Percentiles rank a stretch among this genome's conserved stretches.
These are phyloP conservation scores for Corynascus novoguineensis DNA, from an alignment of 495 filamentous ascomycete genomes.

Conservation along the genomic window DNA sequence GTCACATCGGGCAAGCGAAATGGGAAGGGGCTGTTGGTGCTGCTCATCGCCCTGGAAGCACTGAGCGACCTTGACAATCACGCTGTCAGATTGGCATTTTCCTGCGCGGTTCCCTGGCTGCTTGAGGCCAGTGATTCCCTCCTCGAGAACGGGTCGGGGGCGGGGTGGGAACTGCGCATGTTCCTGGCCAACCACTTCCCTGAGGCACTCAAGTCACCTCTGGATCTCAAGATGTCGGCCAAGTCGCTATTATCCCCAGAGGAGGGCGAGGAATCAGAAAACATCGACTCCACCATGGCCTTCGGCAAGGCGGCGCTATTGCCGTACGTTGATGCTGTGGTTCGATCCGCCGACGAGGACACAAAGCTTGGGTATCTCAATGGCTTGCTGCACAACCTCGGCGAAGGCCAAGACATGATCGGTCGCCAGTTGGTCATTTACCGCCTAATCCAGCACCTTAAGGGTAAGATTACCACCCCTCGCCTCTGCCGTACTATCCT, in stretches of 20 bases:
- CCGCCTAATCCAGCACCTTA: slow-evolving; percentile 24
- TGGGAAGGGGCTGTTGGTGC: slow-evolving; percentile 12
- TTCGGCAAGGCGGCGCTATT: slow-evolving; percentile 19
- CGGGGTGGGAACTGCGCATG: slow-evolving; percentile 37
- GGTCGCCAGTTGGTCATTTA: slow-evolving; percentile 23
- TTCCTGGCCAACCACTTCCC: slow-evolving; percentile 34
- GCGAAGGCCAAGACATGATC: slow-evolving; percentile 1
- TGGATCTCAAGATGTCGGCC: slow-evolving; percentile 18
- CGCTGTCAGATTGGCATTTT: slow-evolving; percentile 7
- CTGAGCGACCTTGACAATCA: slow-evolving; percentile 13
- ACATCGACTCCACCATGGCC: background rate
- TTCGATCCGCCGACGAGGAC: slow-evolving; percentile 19
- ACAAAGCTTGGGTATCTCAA: slow-evolving; percentile 26
- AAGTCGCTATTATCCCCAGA: background rate
- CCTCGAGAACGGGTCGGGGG: slow-evolving; percentile 22
- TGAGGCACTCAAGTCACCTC: slow-evolving; percentile 13
- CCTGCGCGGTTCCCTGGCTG: slow-evolving; percentile 12
- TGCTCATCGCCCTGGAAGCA: slow-evolving; percentile 22
- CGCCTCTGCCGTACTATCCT: background rate
- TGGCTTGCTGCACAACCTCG: slow-evolving; percentile 15
- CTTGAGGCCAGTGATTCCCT: slow-evolving; percentile 29
- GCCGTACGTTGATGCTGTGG: slow-evolving; percentile 25
- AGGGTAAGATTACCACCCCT: slow-evolving; percentile 2
- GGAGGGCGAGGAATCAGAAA: background rate
- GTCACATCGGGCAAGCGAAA: slow-evolving; percentile 13